Evolutionary conservation across 495 filamentous ascomycete genomes (phyloP), one percentile per base, ranked within the genome.

Genomic region (Trichocladium uniseriatum): DNA sequence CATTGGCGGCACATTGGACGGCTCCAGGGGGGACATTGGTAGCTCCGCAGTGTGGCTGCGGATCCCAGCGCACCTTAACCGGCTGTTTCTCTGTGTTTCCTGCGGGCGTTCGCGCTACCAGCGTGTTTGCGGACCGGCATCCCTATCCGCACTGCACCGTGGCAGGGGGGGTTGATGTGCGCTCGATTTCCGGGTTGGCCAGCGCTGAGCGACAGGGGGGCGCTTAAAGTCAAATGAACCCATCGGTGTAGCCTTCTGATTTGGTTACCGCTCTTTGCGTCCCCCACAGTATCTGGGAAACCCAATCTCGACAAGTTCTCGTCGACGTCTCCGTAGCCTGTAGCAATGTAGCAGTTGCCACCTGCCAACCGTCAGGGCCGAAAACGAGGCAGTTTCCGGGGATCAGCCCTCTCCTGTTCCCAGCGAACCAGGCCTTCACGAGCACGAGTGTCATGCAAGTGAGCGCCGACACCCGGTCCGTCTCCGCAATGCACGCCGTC

Each of bases 41-140:
- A 34, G 44, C 42, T 48, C 57, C 51, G 44, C 50, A 38, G n/a
- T n/a, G 34, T 54, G 48, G 52, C 48, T 48, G 15, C 48, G 46
- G 41, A 48, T 45, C 42, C 52, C 52, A 37, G 37, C 28, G 8
- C 18, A 41, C 6, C 44, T n/a, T n/a, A n/a, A n/a, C n/a, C n/a
- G n/a, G n/a, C n/a, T n/a, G n/a, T n/a, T n/a, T n/a, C n/a, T n/a
- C n/a, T n/a, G n/a, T n/a, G n/a, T 21, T 29, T 9, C 19, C 27
- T 29, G 16, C 13, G 24, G 11, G 10, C 22, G 24, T 15, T 19
- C 28, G 35, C 43, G 36, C 38, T 41, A 34, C 38, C 21, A 20
- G 27, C 38, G 50, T 41, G 28, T 46, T 37, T 31, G 51, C 38
- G 45, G 45, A 37, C 38, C 37, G 29, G 15, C 43, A 28, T 43